A percentile compares a stretch with the other conserved stretches of the same genome.
Evolutionary conservation across 371 early-diverging fungal species (phyloP).

Genomic region (Massospora cicadina): DNA sequence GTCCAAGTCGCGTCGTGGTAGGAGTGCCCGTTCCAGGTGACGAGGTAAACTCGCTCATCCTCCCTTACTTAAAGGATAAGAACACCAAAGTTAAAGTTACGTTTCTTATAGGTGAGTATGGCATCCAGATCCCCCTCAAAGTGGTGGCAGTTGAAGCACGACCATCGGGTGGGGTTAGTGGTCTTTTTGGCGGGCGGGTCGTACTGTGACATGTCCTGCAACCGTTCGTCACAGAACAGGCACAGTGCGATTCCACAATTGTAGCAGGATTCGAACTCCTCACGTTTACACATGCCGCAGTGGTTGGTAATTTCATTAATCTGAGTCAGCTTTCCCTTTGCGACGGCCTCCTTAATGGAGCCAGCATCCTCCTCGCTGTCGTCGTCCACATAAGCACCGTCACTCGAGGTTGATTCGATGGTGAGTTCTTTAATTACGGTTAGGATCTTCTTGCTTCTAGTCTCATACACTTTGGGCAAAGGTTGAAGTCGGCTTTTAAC

Average conservation of each 20-base stretch:
- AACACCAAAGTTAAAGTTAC: not conserved
- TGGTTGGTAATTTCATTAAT: not conserved
- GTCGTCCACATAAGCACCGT: not conserved
- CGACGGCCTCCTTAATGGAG: not conserved
- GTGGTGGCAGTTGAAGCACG: not conserved
- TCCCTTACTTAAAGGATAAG: not conserved
- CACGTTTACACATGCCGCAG: not conserved
- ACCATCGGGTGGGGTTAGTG: not conserved
- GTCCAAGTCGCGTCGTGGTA: conserved; percentile 2
- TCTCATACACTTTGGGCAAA: too few relatives aligned
- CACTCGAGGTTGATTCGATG: not conserved
- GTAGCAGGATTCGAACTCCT: not conserved
- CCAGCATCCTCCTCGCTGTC: not conserved
- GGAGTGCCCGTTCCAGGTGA: not conserved
- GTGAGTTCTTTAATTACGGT: not conserved
- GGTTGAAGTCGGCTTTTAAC: too few relatives aligned
- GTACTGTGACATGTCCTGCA: not conserved
- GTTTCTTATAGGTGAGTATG: not conserved
- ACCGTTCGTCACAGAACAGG: not conserved
- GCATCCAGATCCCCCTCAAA: not conserved
- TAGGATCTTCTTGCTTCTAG: too few relatives aligned
- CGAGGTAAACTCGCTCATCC: not conserved
- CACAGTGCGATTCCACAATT: not conserved
- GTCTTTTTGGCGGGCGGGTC: not conserved
- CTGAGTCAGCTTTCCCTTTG: not conserved